Base-by-base conservation (phyloP, 129 eudicot genomes). In the Centaurea solstitialis region DNA sequence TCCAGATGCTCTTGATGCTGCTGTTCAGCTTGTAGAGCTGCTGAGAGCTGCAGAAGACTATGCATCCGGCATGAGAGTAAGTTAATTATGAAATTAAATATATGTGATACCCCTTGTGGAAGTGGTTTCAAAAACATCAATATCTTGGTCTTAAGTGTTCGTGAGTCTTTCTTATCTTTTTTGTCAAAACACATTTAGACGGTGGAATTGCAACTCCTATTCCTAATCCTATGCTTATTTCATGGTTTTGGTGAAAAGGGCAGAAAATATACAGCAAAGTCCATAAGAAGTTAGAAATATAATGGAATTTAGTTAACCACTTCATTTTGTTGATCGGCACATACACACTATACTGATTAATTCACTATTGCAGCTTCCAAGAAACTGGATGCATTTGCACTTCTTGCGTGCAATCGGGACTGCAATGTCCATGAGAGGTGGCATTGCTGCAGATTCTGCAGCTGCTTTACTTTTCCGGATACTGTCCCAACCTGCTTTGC, bases 331-430 rank as follows among this genome's bases (percentile, higher is more conserved):
- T 72, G 73, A 74, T 65, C 53, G 9, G 40, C 61, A 62, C 15
- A 64, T 68, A 9, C 18, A 71, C 59, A 38, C 47, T 47, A 73
- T 81, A 38, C 86, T 72, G 59, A 74, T 76, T 69, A 22, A 75
- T 72, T 77, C 64, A 70, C 78, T 69, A 39, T 50, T 89, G 85
- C 82, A 95, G 99, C 96, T 95, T 74, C 99, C 97, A 28, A 89
- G 97, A 84, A 95, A 95, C 79, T 95, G 99, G 99, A 89, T 95
- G 99, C 99, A 95, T 85, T 90, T 95, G 86, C 99, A 95, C 85
- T 95, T 95, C 79, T 72, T 95, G 86, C 93, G 99, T 21, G 99
- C 99, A 76, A 95, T 95, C 73, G 99, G 99, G 59, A 87, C 93
- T 53, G 99, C 99, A 43, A 95, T 95, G 97, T 95, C 99, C 17